These are phyloP conservation scores for Saccharomyces hybrid DNA, from an alignment of 1,139 yeast genomes.

Conservation along the genomic window DNA sequence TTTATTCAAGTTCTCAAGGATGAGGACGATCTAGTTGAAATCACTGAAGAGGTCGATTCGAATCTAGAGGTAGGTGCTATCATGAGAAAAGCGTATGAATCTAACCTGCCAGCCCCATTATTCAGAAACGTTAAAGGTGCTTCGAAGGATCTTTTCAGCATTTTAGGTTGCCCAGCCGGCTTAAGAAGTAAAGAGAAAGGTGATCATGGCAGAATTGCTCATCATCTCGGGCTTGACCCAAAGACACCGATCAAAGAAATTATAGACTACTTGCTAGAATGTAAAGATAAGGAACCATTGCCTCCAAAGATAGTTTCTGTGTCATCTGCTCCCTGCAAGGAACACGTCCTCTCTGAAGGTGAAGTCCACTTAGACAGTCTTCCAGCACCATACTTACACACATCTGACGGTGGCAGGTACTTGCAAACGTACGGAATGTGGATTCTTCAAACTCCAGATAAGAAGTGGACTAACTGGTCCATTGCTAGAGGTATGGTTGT, in stretches of 20 bases:
- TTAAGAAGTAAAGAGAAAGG: slow-evolving; percentile 10
- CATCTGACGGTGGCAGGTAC: slow-evolving; percentile 21
- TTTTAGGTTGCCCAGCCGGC: slow-evolving; percentile 19
- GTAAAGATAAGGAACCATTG: slow-evolving; percentile 10
- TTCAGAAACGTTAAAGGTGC: slow-evolving; percentile 18
- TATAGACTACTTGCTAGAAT: slow-evolving; percentile 14
- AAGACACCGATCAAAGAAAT: slow-evolving; percentile 18
- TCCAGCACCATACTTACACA: slow-evolving; percentile 19
- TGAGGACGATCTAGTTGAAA: slow-evolving; percentile 20
- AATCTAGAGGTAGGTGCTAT: slow-evolving; percentile 22
- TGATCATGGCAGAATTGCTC: slow-evolving; percentile 24
- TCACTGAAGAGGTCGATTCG: slow-evolving; percentile 19
- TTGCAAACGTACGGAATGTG: slow-evolving; percentile 26
- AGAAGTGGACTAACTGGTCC: slow-evolving; percentile 24
- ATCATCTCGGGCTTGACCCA: slow-evolving; percentile 18
- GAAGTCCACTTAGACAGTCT: slow-evolving; percentile 14
- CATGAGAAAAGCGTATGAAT: slow-evolving; percentile 19
- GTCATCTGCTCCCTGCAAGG: slow-evolving; percentile 15
- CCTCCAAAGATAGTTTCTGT: slow-evolving; percentile 12
- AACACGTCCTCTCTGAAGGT: slow-evolving; percentile 13
- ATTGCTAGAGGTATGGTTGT: slow-evolving; percentile 22
- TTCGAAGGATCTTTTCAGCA: slow-evolving; percentile 13
- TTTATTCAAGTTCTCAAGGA: slow-evolving; percentile 15
- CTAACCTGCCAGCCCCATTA: slow-evolving; percentile 16
- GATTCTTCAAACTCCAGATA: slow-evolving; percentile 21